Percentiles rank a stretch among this genome's conserved stretches.
Evolutionary conservation across 805 yeast species (phyloP).

Genomic region (Candida railenensis): DNA sequence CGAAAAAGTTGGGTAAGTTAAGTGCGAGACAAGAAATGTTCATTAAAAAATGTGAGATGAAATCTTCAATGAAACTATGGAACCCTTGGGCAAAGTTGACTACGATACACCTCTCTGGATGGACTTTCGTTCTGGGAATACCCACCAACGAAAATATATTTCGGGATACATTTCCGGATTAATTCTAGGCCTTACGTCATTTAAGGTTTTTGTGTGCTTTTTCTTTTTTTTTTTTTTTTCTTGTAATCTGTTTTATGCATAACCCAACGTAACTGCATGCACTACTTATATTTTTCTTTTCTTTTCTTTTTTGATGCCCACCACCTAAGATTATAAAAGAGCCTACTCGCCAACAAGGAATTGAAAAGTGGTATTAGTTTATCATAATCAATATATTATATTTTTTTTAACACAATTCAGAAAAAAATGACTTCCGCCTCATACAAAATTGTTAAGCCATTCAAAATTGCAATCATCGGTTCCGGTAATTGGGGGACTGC

Average conservation of each 20-base stretch:
- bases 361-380: no score
- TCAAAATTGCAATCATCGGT: constrained; percentile 42
- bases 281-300: neutral
- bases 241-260: neutral
- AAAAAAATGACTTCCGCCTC: constrained; percentile 1
- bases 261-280: neutral
- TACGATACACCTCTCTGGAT: no score
- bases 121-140: no score
- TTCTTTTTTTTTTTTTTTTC: neutral
- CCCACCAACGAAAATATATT: no score
- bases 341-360: no score
- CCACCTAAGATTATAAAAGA: neutral
- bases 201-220: neutral
- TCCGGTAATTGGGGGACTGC: constrained; percentile 52
- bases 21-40: no score
- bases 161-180: neutral
- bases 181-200: neutral
- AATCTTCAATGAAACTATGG: no score
- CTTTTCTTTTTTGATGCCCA: neutral
- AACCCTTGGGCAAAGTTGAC: no score
- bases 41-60: no score
- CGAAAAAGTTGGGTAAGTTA: neutral
- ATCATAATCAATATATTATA: no score
- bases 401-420: neutral
- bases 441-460: constrained; percentile 17